phyloP scores from a whole-genome alignment of 257 asterid species.

The Verbena officinalis region DNA sequence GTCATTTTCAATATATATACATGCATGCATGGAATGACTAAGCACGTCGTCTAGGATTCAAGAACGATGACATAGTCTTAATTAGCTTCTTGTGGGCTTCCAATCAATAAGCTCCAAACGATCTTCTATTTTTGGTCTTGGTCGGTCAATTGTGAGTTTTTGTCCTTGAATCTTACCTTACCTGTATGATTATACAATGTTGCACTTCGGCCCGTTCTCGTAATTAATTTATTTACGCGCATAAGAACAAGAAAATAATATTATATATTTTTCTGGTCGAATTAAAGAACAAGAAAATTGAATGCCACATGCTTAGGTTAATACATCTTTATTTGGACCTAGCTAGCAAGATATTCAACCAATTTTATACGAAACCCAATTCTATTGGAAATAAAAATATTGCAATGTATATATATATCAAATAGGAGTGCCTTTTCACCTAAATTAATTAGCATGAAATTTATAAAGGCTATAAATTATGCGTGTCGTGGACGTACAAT shows the following conservation, averaged over 20 bases:
- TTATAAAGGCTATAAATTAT: neutral
- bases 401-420: neutral
- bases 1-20: constrained; percentile 7
- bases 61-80: constrained; percentile 1
- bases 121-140: neutral
- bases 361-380: constrained; percentile 14
- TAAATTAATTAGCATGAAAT: constrained; percentile 9
- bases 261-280: no score
- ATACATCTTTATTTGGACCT: constrained; percentile 1
- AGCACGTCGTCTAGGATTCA: constrained; percentile 19
- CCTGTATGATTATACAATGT: no score
- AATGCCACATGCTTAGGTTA: no score
- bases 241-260: no score
- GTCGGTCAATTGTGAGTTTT: no score
- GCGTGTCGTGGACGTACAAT: neutral
- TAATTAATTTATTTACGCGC: no score
- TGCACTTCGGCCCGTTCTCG: no score
- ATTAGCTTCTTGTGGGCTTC: neutral
- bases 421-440: constrained; percentile 22
- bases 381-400: neutral
- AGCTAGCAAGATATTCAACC: constrained; percentile 14
- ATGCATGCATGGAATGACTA: constrained; percentile 21
- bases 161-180: no score
- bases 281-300: no score
- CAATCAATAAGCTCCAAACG: neutral